Conservation (phyloP, 306 rosid species). For the Cucumis sativus region Cucumber_9930_V3 NC_026657.2:40389001-40389500, state of each 20-base stretch:
- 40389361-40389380: background rate
- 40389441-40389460: too few relatives aligned
- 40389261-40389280: background rate
- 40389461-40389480: too few relatives aligned
- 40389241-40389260: background rate
- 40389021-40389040: background rate
- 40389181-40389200: background rate
- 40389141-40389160: background rate
- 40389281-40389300: background rate
- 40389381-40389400: background rate
- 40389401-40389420: too few relatives aligned
- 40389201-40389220: background rate
- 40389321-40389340: background rate
- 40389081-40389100: background rate
- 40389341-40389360: background rate
- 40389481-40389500: too few relatives aligned
- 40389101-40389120: background rate
- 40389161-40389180: background rate
- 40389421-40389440: too few relatives aligned
- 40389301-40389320: background rate
- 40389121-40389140: background rate
- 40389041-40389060: conserved; percentile 1
- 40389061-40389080: background rate
- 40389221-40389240: background rate
- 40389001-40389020: background rate